Percentiles rank a stretch among this genome's conserved stretches.
Conservation (phyloP, 345 rosid species). For the Populus simonii region DNA sequence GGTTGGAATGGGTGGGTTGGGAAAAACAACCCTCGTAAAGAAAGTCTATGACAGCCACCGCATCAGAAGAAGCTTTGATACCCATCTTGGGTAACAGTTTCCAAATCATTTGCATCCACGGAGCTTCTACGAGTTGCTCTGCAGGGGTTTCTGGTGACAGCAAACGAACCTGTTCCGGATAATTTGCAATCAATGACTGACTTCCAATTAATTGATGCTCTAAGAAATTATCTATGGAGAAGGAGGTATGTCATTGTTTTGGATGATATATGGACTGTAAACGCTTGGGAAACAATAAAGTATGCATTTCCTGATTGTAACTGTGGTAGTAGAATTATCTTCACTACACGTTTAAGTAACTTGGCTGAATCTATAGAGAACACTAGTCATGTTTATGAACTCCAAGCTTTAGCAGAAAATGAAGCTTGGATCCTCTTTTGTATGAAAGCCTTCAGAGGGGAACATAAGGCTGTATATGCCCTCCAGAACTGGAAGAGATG, state of each 20-base stretch:
- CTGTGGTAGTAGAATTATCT: not conserved
- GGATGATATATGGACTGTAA: slow-evolving; percentile 8
- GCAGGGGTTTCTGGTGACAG: not conserved
- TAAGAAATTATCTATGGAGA: not conserved
- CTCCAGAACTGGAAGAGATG: not conserved
- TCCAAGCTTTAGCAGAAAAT: not conserved
- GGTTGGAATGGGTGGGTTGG: too few relatives aligned
- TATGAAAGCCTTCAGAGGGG: slow-evolving; percentile 10
- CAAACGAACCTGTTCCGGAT: not conserved
- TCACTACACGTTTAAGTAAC: not conserved
- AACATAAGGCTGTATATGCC: not conserved
- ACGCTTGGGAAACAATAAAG: slow-evolving; percentile 7
- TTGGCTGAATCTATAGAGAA: not conserved
- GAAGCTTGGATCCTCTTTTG: slow-evolving; percentile 7
- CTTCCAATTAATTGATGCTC: not conserved
- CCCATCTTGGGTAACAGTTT: too few relatives aligned
- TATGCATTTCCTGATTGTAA: not conserved
- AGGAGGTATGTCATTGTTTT: slow-evolving; percentile 14
- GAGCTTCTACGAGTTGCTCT: too few relatives aligned
- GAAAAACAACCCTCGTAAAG: too few relatives aligned
- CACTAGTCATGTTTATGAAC: not conserved
- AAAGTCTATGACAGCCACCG: too few relatives aligned
- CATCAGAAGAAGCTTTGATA: too few relatives aligned
- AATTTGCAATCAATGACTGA: slow-evolving; percentile 1
- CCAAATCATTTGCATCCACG: too few relatives aligned